Evolutionary conservation across 768 basidiomycete species (phyloP).

Genomic region (Omphalotus guepiniiformis): DNA sequence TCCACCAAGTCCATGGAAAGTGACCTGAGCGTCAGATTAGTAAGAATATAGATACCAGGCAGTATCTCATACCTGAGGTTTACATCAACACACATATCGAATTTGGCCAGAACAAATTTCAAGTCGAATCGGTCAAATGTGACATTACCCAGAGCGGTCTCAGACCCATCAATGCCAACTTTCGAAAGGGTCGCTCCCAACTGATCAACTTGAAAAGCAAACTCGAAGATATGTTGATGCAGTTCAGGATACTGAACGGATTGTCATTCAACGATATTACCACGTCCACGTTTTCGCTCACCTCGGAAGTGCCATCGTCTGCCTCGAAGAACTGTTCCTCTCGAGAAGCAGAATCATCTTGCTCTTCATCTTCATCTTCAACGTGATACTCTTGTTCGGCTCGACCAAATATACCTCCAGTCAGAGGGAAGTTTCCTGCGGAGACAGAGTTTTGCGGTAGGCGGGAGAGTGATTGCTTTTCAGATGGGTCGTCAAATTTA

Average conservation of each 20-base stretch:
- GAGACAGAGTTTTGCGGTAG: constrained; percentile 15
- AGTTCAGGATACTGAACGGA: constrained; percentile 33
- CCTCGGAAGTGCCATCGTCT: constrained; percentile 55
- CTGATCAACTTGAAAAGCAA: constrained; percentile 83
- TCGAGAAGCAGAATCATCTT: constrained; percentile 29
- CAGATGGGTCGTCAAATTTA: constrained; percentile 48
- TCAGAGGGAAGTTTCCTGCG: constrained; percentile 43
- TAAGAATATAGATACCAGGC: background rate
- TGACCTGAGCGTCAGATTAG: constrained; percentile 42
- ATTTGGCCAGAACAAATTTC: constrained; percentile 70
- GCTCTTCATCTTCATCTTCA: constrained; percentile 51
- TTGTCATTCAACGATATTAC: background rate
- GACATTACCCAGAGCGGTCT: constrained; percentile 76
- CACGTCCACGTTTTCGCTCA: constrained; percentile 21
- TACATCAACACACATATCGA: constrained; percentile 83
- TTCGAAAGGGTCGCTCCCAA: constrained; percentile 79
- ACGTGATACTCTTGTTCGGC: constrained; percentile 64
- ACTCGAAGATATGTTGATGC: constrained; percentile 67
- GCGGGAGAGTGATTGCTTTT: constrained; percentile 13
- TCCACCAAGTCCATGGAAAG: constrained; percentile 74
- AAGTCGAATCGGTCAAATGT: constrained; percentile 76
- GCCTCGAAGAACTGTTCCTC: constrained; percentile 71
- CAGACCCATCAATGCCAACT: constrained; percentile 53
- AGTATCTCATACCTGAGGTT: constrained; percentile 55
- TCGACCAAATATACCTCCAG: constrained; percentile 47